Evolutionary conservation across 768 basidiomycete species (phyloP).

Genomic region (Russula griseocarnosa): DNA sequence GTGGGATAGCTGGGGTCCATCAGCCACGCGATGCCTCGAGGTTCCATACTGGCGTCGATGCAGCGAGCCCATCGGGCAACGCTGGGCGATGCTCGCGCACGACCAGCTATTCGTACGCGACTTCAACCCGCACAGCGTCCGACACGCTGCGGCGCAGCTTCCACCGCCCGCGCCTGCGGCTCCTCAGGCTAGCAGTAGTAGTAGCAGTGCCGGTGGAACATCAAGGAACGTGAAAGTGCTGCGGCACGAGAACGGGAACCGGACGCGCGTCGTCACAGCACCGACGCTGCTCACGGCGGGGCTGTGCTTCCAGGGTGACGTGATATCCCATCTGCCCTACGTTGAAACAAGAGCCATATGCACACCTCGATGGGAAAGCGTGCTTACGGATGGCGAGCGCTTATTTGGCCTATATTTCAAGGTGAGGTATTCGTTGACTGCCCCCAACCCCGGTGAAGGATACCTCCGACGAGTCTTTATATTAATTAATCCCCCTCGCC

Average conservation of each 20-base stretch:
- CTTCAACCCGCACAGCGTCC: constrained; percentile 18
- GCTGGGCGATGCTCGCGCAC: constrained; percentile 3
- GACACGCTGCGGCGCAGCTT: constrained; percentile 7
- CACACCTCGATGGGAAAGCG: constrained; percentile 17
- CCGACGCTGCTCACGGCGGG: constrained; percentile 17
- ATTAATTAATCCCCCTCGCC: not conserved
- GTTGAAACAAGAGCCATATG: constrained; percentile 10
- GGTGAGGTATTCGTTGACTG: constrained; percentile 2
- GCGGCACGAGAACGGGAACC: constrained; percentile 15
- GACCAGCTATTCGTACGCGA: constrained; percentile 7
- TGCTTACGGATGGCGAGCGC: constrained; percentile 17
- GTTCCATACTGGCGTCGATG: constrained; percentile 11
- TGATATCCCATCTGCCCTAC: constrained; percentile 12
- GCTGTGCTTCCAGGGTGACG: constrained; percentile 18
- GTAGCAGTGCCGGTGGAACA: not conserved
- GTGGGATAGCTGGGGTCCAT: constrained; percentile 12
- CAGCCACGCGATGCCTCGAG: constrained; percentile 11
- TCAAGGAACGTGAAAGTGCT: not conserved
- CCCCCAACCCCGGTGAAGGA: too few relatives aligned
- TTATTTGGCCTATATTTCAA: constrained; percentile 10
- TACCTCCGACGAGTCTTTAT: not conserved
- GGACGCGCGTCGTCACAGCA: constrained; percentile 12
- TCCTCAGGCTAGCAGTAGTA: too few relatives aligned
- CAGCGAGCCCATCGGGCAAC: constrained; percentile 8
- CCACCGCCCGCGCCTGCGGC: too few relatives aligned